phyloP scores from a whole-genome alignment of 2,329 filamentous ascomycete species.

The Apiospora koreana region DNA sequence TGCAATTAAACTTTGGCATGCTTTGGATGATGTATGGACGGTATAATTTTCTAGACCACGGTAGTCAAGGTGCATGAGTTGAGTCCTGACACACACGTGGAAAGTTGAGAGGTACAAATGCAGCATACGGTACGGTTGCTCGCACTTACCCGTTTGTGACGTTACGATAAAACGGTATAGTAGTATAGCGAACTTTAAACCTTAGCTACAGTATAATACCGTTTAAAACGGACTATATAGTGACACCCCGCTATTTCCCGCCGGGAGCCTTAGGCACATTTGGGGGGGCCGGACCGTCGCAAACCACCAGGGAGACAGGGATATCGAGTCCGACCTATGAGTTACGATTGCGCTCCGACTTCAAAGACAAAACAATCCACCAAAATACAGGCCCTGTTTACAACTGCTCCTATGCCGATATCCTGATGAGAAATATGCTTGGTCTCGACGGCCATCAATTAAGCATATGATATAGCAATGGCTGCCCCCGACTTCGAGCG shows the following conservation, averaged over 20 bases:
- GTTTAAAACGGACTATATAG: not conserved
- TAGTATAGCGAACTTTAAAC: not conserved
- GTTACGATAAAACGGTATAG: not conserved
- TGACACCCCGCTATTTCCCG: not conserved
- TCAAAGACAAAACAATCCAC: not conserved
- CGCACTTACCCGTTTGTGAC: not conserved
- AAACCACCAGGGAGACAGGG: not conserved
- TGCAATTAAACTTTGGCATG: not conserved
- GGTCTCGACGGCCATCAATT: slow-evolving; percentile 4
- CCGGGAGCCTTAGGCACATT: not conserved
- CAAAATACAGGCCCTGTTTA: not conserved
- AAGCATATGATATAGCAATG: slow-evolving; percentile 20
- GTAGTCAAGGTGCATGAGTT: not conserved
- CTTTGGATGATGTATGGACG: not conserved
- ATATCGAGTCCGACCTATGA: not conserved
- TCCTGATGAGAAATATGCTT: not conserved
- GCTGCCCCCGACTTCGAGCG: slow-evolving; percentile 71
- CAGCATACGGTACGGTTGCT: not conserved
- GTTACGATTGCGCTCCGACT: not conserved
- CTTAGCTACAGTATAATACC: not conserved
- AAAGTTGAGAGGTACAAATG: not conserved
- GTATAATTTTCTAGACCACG: not conserved
- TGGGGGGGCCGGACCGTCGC: not conserved
- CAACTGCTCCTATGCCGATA: not conserved
- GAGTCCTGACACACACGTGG: not conserved